Percentiles rank a stretch among this genome's conserved stretches.
These are phyloP conservation scores for Magnusiomyces tetraspermus DNA, from an alignment of 1,139 yeast genomes.

Conservation along the genomic window DNA sequence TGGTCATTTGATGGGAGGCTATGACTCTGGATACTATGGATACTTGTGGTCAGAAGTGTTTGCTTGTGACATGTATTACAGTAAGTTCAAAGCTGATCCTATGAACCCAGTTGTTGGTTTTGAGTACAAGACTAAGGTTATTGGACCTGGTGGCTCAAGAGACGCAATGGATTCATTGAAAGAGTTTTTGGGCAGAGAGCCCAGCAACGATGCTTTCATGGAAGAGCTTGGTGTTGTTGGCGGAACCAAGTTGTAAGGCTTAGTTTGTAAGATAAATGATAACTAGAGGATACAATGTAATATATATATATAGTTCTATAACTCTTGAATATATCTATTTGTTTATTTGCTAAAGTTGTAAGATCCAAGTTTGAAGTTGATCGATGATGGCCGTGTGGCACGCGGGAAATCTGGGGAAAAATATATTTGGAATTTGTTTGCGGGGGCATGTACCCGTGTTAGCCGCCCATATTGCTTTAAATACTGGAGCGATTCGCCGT, in stretches of 20 bases:
- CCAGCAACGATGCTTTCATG: constrained; percentile 61
- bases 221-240: constrained; percentile 43
- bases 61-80: constrained; percentile 73
- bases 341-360: no score
- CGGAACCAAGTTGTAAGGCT: constrained; percentile 1
- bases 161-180: constrained; percentile 57
- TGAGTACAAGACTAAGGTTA: constrained; percentile 58
- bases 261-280: no score
- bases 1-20: constrained; percentile 78
- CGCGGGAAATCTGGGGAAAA: neutral
- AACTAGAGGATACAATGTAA: no score
- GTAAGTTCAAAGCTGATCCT: constrained; percentile 62
- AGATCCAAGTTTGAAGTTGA: no score
- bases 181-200: constrained; percentile 67
- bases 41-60: constrained; percentile 78
- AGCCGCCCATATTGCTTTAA: neutral
- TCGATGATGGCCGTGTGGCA: no score
- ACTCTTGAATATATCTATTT: no score
- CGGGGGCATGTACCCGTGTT: neutral
- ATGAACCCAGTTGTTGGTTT: constrained; percentile 53
- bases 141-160: constrained; percentile 62
- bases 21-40: constrained; percentile 80
- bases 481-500: no score
- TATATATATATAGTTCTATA: no score
- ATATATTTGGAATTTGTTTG: neutral